Evolutionary conservation across 192 early-diverging fungal species (phyloP), one percentile per base, ranked within the genome.

Genomic region (Coemansia sp.): DNA sequence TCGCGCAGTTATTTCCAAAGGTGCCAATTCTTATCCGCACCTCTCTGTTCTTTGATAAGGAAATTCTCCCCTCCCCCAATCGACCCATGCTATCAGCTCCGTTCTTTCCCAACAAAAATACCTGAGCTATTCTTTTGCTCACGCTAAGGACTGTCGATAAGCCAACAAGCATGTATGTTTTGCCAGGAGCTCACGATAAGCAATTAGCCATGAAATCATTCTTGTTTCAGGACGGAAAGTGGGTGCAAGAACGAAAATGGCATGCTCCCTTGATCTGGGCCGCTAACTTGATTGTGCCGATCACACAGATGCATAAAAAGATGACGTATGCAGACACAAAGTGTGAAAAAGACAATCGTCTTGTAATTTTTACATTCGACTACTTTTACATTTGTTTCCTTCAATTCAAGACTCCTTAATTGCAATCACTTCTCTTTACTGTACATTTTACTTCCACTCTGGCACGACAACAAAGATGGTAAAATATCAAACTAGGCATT

Each of bases 391-490:
- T 18, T 46, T 5, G 16, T 18, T 46, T 46, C 18, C 16, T 46
- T 46, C 44, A 46, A 48, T 66, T 35, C 9, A 41, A 66, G 18
- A 39, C 12, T n/a, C 23, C 30, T 58, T 7, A 12, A 52, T 66
- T 66, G 12, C 1, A 16, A 46, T 18, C 12, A 9, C 46, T 23
- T 53, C 20, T 51, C 35, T 43, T 35, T 41, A 51, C 14, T 64
- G 33, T 38, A 46, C 26, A 53, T 0, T 23, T 46, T 24, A 52
- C 14, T 33, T 52, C 15, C 18, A 53, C 23, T 26, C 9, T 3
- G 1, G 10, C 23, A 24, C 20, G 24, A 53, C 11, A 9, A 24
- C 51, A 49, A 49, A 49, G 23, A 53, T 26, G 51, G 51, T 24
- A 53, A 53, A 26, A 21, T 52, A 26, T 21, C 26, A 20, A 53